Percentiles rank a stretch among this genome's conserved stretches.
phyloP scores from a whole-genome alignment of 306 rosid species.

The Urtica urens region DNA sequence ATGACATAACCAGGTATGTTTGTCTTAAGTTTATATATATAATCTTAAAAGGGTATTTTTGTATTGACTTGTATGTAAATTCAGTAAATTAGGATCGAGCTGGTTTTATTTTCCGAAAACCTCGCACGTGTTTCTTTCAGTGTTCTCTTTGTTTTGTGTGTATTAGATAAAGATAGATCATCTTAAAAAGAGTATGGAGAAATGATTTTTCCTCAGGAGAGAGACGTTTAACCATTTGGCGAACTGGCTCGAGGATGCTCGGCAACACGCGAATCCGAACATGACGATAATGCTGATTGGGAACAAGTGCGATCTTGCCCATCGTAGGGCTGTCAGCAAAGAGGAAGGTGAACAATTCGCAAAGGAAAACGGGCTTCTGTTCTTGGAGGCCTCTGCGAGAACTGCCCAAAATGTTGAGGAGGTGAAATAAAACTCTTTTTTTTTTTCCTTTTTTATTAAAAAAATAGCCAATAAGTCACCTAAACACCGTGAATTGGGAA shows the following conservation, averaged over 20 bases:
- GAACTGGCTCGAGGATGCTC: constrained; percentile 99
- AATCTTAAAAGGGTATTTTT: neutral
- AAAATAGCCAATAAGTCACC: constrained; percentile 8
- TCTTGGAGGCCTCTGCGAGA: constrained; percentile 95
- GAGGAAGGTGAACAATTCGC: constrained; percentile 99
- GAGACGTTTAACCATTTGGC: constrained; percentile 78
- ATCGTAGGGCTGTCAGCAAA: constrained; percentile 87
- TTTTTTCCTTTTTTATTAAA: too few relatives aligned
- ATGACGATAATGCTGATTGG: constrained; percentile 92
- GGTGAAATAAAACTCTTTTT: too few relatives aligned
- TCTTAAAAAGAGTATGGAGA: too few relatives aligned
- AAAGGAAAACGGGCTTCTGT: constrained; percentile 85
- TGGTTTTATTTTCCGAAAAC: too few relatives aligned
- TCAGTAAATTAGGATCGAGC: too few relatives aligned
- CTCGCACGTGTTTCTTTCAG: too few relatives aligned
- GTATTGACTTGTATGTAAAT: too few relatives aligned
- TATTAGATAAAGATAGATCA: too few relatives aligned
- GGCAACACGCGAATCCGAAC: constrained; percentile 95
- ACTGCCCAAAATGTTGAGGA: constrained; percentile 94
- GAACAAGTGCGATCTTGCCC: constrained; percentile 82
- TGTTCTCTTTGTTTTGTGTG: too few relatives aligned
- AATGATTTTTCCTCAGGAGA: too few relatives aligned
- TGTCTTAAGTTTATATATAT: neutral
- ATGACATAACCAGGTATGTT: constrained; percentile 86
- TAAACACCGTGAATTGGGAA: too few relatives aligned